phyloP scores from a whole-genome alignment of 106 monocot genomes.

The Triglochin maritima region DNA sequence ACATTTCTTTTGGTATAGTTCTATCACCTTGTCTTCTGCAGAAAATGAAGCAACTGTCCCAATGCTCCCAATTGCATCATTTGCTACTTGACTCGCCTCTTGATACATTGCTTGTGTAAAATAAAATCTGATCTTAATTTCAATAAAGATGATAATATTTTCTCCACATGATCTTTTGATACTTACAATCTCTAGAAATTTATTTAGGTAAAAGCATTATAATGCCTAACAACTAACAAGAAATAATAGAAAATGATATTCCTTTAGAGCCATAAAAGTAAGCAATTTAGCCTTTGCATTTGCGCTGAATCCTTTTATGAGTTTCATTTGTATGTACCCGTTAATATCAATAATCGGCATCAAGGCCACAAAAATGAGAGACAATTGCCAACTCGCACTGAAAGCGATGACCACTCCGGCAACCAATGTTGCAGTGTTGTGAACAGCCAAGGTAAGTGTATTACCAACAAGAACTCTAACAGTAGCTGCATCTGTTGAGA shows the following conservation, averaged over 20 bases:
- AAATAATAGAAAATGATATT: too few relatives aligned
- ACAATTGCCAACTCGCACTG: conserved; percentile 46
- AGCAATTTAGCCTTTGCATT: conserved; percentile 45
- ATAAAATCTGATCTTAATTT: too few relatives aligned
- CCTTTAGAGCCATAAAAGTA: neutral
- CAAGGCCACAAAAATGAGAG: conserved; percentile 40
- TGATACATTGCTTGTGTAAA: too few relatives aligned
- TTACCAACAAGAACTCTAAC: conserved; percentile 76
- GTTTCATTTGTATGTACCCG: conserved; percentile 41
- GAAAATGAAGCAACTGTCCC: too few relatives aligned
- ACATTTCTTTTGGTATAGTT: conserved; percentile 17
- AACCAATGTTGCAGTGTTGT: conserved; percentile 34
- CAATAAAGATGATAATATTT: too few relatives aligned
- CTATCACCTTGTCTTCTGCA: conserved; percentile 13
- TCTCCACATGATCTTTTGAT: too few relatives aligned
- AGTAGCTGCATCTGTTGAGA: too few relatives aligned
- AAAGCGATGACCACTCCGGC: conserved; percentile 52
- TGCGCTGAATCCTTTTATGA: conserved; percentile 49
- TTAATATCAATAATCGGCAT: conserved; percentile 42
- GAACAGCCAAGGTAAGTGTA: conserved; percentile 38
- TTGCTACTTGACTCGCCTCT: too few relatives aligned
- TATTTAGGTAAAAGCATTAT: too few relatives aligned
- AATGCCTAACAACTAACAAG: too few relatives aligned
- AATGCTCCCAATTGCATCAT: too few relatives aligned
- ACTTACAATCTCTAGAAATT: too few relatives aligned